phyloP scores from a whole-genome alignment of 2,329 filamentous ascomycete species.

The Exophiala viscosa region DNA sequence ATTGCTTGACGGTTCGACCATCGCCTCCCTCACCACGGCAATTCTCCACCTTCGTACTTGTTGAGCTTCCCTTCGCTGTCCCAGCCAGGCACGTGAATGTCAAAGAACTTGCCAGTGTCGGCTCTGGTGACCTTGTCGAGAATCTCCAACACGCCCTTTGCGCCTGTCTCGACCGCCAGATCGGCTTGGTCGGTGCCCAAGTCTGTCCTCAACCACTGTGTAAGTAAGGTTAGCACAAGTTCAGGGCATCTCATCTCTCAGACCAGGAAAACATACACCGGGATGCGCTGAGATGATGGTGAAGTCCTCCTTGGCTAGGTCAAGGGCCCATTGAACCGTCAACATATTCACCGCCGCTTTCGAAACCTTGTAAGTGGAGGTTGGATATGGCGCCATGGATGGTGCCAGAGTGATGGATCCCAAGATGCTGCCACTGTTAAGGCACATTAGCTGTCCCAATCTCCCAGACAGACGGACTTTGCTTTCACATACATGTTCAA shows the following conservation, averaged over 20 bases:
- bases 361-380: constrained; percentile 39
- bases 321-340: constrained; percentile 42
- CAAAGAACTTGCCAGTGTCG: constrained; percentile 48
- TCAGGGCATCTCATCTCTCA: background rate
- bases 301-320: constrained; percentile 40
- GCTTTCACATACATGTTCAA: background rate
- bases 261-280: constrained; percentile 22
- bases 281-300: constrained; percentile 42
- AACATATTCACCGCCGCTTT: constrained; percentile 49
- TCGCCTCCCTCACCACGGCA: constrained; percentile 4
- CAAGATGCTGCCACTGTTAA: too few relatives aligned
- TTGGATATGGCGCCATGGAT: too few relatives aligned
- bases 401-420: background rate
- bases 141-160: constrained; percentile 41
- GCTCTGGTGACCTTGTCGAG: constrained; percentile 41
- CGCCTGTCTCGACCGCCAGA: constrained; percentile 38
- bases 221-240: background rate
- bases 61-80: constrained; percentile 32
- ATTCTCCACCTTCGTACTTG: constrained; percentile 33
- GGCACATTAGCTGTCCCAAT: background rate
- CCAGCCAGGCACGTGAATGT: constrained; percentile 39
- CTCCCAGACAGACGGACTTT: background rate
- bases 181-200: constrained; percentile 37
- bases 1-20: too few relatives aligned
- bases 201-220: constrained; percentile 34